A percentile compares a stretch with the other conserved stretches of the same genome.
Conservation (phyloP, 2,329 filamentous ascomycete species). For the Sporothrix globosa region DNA sequence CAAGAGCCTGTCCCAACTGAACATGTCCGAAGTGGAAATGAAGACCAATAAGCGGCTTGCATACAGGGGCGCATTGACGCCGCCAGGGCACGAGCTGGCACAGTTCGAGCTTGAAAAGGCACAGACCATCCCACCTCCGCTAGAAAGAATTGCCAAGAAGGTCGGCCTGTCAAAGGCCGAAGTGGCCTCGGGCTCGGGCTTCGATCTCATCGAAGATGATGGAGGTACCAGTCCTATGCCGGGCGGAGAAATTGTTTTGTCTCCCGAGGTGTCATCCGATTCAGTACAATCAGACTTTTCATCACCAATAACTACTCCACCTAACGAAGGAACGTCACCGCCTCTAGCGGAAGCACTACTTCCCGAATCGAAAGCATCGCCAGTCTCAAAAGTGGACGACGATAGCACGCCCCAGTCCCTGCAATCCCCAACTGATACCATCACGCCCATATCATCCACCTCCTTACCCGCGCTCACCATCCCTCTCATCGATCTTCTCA, state of each 20-base stretch:
- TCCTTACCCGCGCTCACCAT: neutral
- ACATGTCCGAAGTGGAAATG: constrained; percentile 16
- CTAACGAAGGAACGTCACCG: neutral
- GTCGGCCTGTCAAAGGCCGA: constrained; percentile 26
- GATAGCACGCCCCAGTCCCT: neutral
- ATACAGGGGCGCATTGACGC: constrained; percentile 7
- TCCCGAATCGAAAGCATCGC: neutral
- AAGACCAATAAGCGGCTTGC: neutral
- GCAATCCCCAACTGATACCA: neutral
- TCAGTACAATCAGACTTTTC: neutral
- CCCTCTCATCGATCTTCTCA: neutral
- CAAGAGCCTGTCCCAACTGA: constrained; percentile 41
- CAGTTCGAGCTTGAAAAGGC: constrained; percentile 27
- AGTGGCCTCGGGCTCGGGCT: constrained; percentile 27
- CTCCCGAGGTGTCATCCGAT: neutral
- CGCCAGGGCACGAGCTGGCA: constrained; percentile 18
- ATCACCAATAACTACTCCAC: neutral
- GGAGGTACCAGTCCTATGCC: neutral
- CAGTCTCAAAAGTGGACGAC: neutral
- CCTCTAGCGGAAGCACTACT: neutral
- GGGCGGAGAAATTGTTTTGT: neutral
- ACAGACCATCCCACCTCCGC: constrained; percentile 8
- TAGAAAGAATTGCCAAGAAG: constrained; percentile 25
- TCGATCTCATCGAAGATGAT: constrained; percentile 27
- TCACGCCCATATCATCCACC: neutral